Conservation (phyloP, 202 grass and related monocot species). For the Carex arenaria region DNA sequence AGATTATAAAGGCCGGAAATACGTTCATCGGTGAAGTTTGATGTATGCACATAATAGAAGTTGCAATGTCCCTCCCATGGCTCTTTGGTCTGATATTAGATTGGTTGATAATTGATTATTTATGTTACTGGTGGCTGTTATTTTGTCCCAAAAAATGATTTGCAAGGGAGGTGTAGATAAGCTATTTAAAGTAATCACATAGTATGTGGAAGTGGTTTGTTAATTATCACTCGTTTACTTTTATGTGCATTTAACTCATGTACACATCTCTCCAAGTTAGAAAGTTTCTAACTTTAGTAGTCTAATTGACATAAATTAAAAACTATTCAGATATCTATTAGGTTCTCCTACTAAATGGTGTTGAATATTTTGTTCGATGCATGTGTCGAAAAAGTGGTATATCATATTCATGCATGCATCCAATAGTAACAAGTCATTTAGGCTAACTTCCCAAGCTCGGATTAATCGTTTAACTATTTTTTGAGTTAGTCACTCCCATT, state of each 20-base stretch:
- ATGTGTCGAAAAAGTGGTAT: neutral
- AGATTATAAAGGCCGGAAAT: slow-evolving; percentile 1
- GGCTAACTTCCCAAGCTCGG: neutral
- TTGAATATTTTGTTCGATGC: neutral
- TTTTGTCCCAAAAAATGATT: neutral
- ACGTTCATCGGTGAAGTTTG: neutral
- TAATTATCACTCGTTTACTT: neutral
- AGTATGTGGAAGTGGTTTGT: neutral
- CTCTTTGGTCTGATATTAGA: neutral
- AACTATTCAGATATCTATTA: neutral
- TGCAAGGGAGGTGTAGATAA: neutral
- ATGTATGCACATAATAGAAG: neutral
- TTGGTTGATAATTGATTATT: neutral
- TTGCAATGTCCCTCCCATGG: neutral
- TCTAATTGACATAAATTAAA: neutral
- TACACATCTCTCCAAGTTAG: neutral
- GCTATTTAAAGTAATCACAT: neutral
- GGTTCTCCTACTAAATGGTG: neutral
- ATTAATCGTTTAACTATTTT: neutral
- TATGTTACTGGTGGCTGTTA: neutral
- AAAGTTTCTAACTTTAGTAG: neutral
- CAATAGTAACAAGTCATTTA: neutral
- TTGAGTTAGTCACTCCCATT: neutral
- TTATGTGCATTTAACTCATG: neutral
- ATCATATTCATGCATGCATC: neutral